phyloP scores from a whole-genome alignment of 2,329 filamentous ascomycete species.

The Clonostachys rosea region DNA sequence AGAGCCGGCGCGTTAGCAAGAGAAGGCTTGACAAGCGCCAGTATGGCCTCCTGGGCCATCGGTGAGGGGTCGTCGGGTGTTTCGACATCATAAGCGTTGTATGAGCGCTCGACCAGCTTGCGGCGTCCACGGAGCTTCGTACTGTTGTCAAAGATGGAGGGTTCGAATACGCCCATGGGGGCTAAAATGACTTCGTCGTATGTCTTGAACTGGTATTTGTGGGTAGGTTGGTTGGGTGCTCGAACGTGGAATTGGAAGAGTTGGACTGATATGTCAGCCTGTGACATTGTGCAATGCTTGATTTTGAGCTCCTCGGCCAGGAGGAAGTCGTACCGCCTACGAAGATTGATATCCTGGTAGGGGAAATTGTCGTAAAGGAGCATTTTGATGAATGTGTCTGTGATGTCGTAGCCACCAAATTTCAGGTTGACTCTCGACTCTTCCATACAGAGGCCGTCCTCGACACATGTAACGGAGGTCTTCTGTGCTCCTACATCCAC shows the following conservation, averaged over 20 bases:
- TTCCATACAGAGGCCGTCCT: conserved; percentile 91
- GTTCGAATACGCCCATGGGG: conserved; percentile 91
- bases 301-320: conserved; percentile 94
- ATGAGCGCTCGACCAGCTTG: conserved; percentile 79
- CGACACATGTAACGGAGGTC: conserved; percentile 93
- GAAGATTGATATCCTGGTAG: conserved; percentile 90
- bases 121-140: conserved; percentile 75
- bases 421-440: conserved; percentile 95
- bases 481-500: conserved; percentile 97
- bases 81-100: conserved; percentile 89
- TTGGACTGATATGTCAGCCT: conserved; percentile 84
- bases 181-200: conserved; percentile 96
- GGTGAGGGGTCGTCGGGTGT: conserved; percentile 85
- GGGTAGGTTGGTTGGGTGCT: conserved; percentile 80
- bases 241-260: conserved; percentile 87
- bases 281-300: conserved; percentile 87
- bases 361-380: conserved; percentile 96
- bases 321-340: conserved; percentile 84
- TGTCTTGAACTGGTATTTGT: conserved; percentile 92
- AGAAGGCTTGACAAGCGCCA: conserved; percentile 56
- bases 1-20: conserved; percentile 27
- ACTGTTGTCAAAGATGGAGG: conserved; percentile 78
- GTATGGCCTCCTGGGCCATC: conserved; percentile 69
- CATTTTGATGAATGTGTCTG: conserved; percentile 95
- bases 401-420: conserved; percentile 88